Percentiles rank a stretch among this genome's conserved stretches.
Evolutionary conservation across 768 basidiomycete species (phyloP).

Genomic region (Calocybe indica): DNA sequence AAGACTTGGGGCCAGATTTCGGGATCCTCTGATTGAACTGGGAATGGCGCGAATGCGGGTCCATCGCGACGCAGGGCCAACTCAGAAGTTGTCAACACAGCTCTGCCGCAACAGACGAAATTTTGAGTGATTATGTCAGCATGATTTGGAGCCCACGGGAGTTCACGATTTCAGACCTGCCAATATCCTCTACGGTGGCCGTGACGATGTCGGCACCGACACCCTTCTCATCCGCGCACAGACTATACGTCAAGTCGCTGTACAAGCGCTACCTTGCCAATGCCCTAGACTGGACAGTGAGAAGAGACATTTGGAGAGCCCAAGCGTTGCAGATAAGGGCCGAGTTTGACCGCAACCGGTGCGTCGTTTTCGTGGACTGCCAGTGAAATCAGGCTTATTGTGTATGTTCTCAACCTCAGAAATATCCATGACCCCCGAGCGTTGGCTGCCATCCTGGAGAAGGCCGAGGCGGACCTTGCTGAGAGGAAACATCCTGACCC

Average conservation of each 20-base stretch:
- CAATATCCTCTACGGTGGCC: neutral
- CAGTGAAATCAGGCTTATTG: neutral
- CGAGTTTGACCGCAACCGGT: conserved; percentile 92
- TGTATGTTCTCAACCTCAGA: conserved; percentile 30
- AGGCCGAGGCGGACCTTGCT: conserved; percentile 73
- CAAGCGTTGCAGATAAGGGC: conserved; percentile 85
- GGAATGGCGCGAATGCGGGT: conserved; percentile 68
- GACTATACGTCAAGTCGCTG: conserved; percentile 84
- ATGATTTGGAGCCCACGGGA: neutral
- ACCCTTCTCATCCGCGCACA: conserved; percentile 70
- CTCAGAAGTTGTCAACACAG: conserved; percentile 9
- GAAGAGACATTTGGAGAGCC: conserved; percentile 80
- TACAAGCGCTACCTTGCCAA: conserved; percentile 87
- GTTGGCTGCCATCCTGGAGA: conserved; percentile 68
- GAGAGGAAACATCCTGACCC: conserved; percentile 81
- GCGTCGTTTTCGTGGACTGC: conserved; percentile 16
- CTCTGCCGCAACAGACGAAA: neutral
- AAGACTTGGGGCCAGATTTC: conserved; percentile 55
- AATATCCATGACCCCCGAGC: conserved; percentile 82
- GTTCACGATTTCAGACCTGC: no score
- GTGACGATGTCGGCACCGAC: conserved; percentile 42
- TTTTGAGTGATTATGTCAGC: conserved; percentile 5
- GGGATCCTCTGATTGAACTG: conserved; percentile 73
- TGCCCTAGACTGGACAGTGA: conserved; percentile 84
- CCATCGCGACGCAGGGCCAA: conserved; percentile 41